A percentile compares a stretch with the other conserved stretches of the same genome.
Evolutionary conservation across 2,329 filamentous ascomycete species (phyloP).

Genomic region (Diatrype stigma): DNA sequence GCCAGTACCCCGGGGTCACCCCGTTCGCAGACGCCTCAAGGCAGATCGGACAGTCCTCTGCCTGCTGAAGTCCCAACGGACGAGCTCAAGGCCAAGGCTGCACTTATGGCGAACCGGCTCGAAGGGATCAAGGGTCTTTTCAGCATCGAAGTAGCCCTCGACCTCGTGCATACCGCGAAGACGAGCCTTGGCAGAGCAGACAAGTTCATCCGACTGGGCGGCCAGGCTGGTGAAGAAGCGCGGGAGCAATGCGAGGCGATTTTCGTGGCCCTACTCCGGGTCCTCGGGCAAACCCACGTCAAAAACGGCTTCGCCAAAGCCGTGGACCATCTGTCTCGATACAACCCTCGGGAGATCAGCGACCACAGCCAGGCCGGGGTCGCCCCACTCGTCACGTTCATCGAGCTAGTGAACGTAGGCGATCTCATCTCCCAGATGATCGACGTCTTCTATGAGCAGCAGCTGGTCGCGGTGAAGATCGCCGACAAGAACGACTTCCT

Average conservation of each 20-base stretch:
- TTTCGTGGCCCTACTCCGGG: constrained; percentile 78
- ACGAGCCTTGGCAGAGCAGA: constrained; percentile 80
- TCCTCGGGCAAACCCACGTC: constrained; percentile 81
- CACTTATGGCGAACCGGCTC: constrained; percentile 89
- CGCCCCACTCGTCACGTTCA: constrained; percentile 87
- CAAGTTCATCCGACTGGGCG: constrained; percentile 75
- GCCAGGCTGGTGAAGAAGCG: constrained; percentile 76
- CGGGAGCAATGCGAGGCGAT: constrained; percentile 85
- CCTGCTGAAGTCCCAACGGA: constrained; percentile 73
- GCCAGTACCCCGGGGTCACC: constrained; percentile 37
- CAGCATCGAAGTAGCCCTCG: constrained; percentile 91
- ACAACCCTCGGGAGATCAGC: constrained; percentile 80
- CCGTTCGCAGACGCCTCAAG: constrained; percentile 44
- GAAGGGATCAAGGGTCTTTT: constrained; percentile 95
- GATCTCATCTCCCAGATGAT: constrained; percentile 99
- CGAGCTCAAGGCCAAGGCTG: constrained; percentile 94
- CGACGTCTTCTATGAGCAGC: constrained; percentile 97
- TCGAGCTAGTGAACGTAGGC: constrained; percentile 96
- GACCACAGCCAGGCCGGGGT: constrained; percentile 70
- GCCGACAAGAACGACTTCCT: constrained; percentile 93
- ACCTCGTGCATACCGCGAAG: constrained; percentile 85
- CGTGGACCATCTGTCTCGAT: constrained; percentile 82
- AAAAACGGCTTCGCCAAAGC: constrained; percentile 92
- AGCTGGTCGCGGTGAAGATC: constrained; percentile 76
- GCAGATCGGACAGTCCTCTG: constrained; percentile 38